Evolutionary conservation across 2,329 filamentous ascomycete genomes (phyloP), one percentile per base, ranked within the genome.

Genomic region (Claviceps paspali): DNA sequence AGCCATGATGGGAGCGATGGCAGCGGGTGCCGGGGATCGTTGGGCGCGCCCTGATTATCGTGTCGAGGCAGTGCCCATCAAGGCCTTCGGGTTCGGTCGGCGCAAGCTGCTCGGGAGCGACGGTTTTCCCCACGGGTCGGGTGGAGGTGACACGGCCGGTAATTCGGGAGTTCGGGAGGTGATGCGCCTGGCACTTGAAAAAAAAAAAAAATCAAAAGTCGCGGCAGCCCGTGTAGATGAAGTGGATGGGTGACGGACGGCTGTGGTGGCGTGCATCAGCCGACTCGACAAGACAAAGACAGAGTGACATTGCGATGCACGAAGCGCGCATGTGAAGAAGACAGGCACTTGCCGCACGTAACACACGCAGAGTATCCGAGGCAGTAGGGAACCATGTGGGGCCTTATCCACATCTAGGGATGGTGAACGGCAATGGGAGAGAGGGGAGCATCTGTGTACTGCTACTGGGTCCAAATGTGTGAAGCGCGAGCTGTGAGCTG

Each of bases 1-100:
- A 44, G 85, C 83, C 88, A 95, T 95, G 41, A 35, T 42, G n/a
- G n/a, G 43, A 22, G 29, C 28, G 22, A 11, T 35, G 30, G 34
- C 34, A 34, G 33, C 18, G 19, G 29, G 26, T 22, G 26, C 27
- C 26, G 11, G 15, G 18, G 27, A 15, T 15, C 30, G 30, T 33
- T 22, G 21, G 36, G 40, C 11, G 9, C 34, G 26, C 24, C 27
- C 33, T 19, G 11, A 2, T 31, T n/a, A 21, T 14, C 29, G 28
- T 31, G 14, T 19, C 5, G n/a, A 6, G 19, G n/a, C 26, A 6
- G 31, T 26, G 22, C 17, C 19, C 32, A 34, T 39, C 12, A 18
- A 30, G 15, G 14, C 23, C n/a, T n/a, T 32, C 12, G 19, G 12
- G 6, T 5, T n/a, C 22, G 22, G 9, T 24, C 31, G 8, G 24